These are phyloP conservation scores for Sarocladium strictum DNA, from an alignment of 2,329 filamentous ascomycete species.

Conservation along the genomic window DNA sequence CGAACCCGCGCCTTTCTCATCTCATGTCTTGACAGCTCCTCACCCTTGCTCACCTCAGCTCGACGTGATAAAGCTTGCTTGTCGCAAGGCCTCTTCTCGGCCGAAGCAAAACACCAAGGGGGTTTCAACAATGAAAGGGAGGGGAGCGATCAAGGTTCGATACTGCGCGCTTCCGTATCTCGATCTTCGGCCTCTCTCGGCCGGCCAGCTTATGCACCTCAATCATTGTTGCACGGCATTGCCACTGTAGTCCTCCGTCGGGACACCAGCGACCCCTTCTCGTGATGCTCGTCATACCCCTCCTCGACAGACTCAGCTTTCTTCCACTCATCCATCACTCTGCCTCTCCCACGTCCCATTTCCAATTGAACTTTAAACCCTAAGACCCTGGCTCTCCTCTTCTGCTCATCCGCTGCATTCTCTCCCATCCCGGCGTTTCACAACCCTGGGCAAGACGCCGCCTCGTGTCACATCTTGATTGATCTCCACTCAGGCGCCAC, in stretches of 20 bases:
- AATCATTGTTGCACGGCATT: not conserved
- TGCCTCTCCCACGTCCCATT: not conserved
- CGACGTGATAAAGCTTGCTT: not conserved
- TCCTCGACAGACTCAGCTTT: not conserved
- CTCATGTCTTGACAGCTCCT: not conserved
- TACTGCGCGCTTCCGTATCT: slow-evolving; percentile 4
- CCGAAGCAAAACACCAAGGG: no score
- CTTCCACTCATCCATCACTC: not conserved
- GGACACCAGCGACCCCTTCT: not conserved
- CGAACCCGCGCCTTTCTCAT: not conserved
- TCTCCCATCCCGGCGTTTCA: slow-evolving; percentile 1
- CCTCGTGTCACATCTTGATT: slow-evolving; percentile 8
- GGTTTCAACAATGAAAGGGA: no score
- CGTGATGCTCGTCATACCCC: not conserved
- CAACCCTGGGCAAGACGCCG: slow-evolving; percentile 3
- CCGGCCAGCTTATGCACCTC: not conserved
- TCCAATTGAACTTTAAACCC: not conserved
- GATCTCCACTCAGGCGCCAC: slow-evolving; percentile 4
- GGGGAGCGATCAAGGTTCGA: not conserved
- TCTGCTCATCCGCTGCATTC: not conserved
- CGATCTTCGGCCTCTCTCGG: not conserved
- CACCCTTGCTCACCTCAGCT: not conserved
- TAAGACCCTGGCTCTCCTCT: not conserved
- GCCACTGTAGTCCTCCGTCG: not conserved
- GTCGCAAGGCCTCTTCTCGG: no score